Base-by-base conservation (phyloP, 495 filamentous ascomycete species). In the Lepraria neglecta region DNA sequence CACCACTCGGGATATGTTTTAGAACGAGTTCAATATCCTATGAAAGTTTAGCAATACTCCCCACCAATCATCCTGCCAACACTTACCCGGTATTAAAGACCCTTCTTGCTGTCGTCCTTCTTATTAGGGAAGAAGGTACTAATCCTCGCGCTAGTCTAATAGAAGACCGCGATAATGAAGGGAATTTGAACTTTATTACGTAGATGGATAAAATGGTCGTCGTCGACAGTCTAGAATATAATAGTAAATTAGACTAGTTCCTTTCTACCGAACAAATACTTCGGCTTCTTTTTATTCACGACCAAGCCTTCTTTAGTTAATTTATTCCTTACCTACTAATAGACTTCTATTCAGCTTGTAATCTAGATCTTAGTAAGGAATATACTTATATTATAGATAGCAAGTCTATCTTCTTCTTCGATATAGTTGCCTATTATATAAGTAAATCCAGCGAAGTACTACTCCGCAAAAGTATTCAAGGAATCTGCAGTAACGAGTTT, bases 151-250 rank as follows among this genome's bases (percentile, higher is more conserved):
- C 40, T 40, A 24, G 46, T 52, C 14, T 21, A 65, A 62, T 45
- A 24, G 30, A 45, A 63, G 42, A 52, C 30, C 38, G 54, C 30
- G 27, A 58, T 24, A 2, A 24, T 24, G 2, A 24, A 24, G 2
- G 24, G 24, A 24, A 24, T 24, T 24, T 24, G 24, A 42, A 50
- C 58, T 59, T 65, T 60, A 12, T 65, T 61, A 15, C 63, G 48
- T 28, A 58, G 30, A 42, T 65, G 50, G 28, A n/a, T 61, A 24
- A 65, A 65, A 1, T 40, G n/a, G 64, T 68, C 67, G 69, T 71
- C 77, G 58, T 74, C 72, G 64, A 73, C 72, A 69, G 71, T 74
- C 69, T 76, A 80, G 74, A 77, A 80, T 75, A 74, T 74, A 70
- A 77, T 79, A 75, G 74, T 78, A 72, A 75, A 64, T 3, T 38